phyloP scores from a whole-genome alignment of 768 basidiomycete species.

The Podaxis sp. region DNA sequence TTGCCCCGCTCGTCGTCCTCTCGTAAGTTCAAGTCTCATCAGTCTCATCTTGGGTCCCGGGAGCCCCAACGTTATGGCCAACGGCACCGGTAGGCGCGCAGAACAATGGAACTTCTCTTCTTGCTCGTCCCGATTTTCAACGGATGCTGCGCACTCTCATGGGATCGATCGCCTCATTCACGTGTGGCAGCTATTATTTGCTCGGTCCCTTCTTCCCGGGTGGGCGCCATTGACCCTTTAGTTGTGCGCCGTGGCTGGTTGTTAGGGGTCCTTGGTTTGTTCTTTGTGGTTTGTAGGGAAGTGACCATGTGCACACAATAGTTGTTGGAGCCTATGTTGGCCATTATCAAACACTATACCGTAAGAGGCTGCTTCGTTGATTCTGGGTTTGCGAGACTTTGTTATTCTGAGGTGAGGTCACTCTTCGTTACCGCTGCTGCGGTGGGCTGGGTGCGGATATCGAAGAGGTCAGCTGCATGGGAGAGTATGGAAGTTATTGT shows the following conservation, averaged over 20 bases:
- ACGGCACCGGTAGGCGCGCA: neutral
- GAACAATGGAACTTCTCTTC: slow-evolving; percentile 1
- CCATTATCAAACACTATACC: neutral
- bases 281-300: slow-evolving; percentile 1
- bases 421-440: slow-evolving; percentile 5
- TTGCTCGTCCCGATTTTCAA: neutral
- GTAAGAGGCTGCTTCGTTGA: slow-evolving; percentile 1
- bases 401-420: slow-evolving; percentile 1
- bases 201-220: neutral
- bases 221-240: neutral
- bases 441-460: neutral
- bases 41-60: neutral
- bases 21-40: neutral
- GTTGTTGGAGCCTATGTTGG: slow-evolving; percentile 1
- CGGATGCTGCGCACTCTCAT: neutral
- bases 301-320: neutral
- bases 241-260: neutral
- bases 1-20: neutral
- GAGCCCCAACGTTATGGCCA: neutral
- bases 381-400: neutral
- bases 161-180: neutral
- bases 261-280: neutral
- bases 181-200: neutral
- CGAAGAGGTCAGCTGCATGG: slow-evolving; percentile 2
- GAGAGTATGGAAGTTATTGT: neutral